Conservation (phyloP, 1,139 yeast genomes). For the Yarrowia galli region DNA sequence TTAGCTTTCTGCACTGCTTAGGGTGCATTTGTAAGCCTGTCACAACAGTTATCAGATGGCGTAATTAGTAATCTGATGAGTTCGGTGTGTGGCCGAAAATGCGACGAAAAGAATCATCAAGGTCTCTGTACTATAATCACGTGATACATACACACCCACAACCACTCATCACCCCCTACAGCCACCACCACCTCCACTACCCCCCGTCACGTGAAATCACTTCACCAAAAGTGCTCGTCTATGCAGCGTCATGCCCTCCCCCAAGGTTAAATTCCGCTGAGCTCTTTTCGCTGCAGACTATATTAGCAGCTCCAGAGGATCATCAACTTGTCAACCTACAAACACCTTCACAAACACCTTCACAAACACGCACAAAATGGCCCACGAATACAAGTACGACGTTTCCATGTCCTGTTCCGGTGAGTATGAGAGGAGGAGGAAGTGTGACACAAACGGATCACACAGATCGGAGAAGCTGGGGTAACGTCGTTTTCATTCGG, state of each 20-base stretch:
- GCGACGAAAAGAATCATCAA: no score
- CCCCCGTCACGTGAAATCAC: constrained; percentile 19
- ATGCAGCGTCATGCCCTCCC: constrained; percentile 31
- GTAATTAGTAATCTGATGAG: not conserved
- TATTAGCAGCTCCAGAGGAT: not conserved
- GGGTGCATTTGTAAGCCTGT: no score
- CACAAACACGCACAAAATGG: constrained; percentile 48
- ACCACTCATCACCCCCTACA: no score
- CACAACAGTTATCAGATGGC: not conserved
- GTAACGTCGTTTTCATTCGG: no score
- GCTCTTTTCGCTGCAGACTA: constrained; percentile 33
- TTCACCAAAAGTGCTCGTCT: constrained; percentile 15
- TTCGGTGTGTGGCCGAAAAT: no score
- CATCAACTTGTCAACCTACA: not conserved
- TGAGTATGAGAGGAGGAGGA: constrained; percentile 44
- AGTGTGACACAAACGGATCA: no score
- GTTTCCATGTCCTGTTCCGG: constrained; percentile 83
- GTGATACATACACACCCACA: not conserved
- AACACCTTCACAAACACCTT: not conserved
- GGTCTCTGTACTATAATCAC: no score
- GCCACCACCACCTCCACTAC: no score
- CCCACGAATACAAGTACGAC: constrained; percentile 73
- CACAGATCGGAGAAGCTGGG: no score
- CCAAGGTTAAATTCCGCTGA: constrained; percentile 7
- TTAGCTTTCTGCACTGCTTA: no score